These are phyloP conservation scores for Guillardia theta DNA, from an alignment of 78 protist species.

Conservation along the genomic window DNA sequence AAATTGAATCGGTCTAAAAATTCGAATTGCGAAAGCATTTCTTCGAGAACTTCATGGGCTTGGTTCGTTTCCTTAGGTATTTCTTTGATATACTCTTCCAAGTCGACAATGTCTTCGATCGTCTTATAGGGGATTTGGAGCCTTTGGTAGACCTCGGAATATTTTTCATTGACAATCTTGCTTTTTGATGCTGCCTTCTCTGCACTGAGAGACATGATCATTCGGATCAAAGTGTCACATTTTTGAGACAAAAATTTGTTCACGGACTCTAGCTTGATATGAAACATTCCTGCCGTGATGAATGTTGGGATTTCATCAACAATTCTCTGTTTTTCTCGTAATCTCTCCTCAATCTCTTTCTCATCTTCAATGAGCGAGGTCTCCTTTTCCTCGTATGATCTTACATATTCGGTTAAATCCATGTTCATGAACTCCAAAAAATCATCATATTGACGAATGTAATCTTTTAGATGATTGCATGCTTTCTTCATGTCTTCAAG, in stretches of 20 bases:
- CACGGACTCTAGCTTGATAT: slow-evolving; percentile 4
- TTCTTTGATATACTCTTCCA: not conserved
- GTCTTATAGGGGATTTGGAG: not conserved
- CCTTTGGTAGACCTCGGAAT: not conserved
- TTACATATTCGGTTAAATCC: not conserved
- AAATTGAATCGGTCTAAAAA: not conserved
- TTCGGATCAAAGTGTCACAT: not conserved
- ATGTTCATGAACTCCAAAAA: not conserved
- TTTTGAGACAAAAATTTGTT: not conserved
- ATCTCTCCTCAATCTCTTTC: not conserved
- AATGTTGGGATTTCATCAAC: not conserved
- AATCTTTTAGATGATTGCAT: not conserved
- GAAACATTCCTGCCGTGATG: not conserved
- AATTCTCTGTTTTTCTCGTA: not conserved
- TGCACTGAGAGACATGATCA: slow-evolving; percentile 14
- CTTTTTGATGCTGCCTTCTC: not conserved
- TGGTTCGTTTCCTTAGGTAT: not conserved
- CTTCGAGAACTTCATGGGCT: not conserved
- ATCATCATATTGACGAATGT: not conserved
- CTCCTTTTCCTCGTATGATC: slow-evolving; percentile 1
- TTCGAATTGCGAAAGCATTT: not conserved
- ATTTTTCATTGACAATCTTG: not conserved
- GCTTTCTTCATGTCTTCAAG: not conserved
- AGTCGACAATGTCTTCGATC: not conserved
- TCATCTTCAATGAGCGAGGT: not conserved